Conservation (phyloP, 768 basidiomycete species). For the Daedaleopsis sinensis region DNA sequence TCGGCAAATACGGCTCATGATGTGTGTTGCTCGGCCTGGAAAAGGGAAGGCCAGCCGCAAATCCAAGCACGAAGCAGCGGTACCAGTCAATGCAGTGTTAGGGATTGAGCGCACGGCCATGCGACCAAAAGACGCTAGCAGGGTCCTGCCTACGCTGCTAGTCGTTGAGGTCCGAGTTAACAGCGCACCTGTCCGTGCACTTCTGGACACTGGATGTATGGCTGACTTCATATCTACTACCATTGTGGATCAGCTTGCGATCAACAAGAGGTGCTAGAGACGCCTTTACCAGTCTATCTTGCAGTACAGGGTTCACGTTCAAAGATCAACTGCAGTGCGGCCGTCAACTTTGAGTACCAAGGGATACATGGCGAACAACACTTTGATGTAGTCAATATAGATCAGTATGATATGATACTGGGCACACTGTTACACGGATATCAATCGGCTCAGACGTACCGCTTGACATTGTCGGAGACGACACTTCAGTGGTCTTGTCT, state of each 20-base stretch:
- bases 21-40: too few species aligned
- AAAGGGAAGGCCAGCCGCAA: too few species aligned
- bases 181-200: conserved; percentile 13
- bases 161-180: conserved; percentile 23
- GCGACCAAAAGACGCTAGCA: too few species aligned
- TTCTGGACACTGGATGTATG: conserved; percentile 32
- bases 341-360: conserved; percentile 9
- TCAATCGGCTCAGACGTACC: conserved; percentile 1
- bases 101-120: too few species aligned
- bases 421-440: conserved; percentile 29
- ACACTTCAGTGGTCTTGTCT: too few species aligned
- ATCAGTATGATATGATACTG: conserved; percentile 32
- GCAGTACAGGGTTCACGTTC: conserved; percentile 35
- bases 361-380: not conserved
- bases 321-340: conserved; percentile 25
- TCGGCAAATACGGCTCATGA: too few species aligned
- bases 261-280: conserved; percentile 18
- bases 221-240: conserved; percentile 36
- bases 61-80: too few species aligned
- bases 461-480: too few species aligned
- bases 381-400: conserved; percentile 17
- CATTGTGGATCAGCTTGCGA: conserved; percentile 30
- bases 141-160: conserved; percentile 12
- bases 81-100: too few species aligned
- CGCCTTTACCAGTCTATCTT: conserved; percentile 32